Conservation (phyloP, 352 stramenopile genomes). For the Pythium oligandrum region DNA sequence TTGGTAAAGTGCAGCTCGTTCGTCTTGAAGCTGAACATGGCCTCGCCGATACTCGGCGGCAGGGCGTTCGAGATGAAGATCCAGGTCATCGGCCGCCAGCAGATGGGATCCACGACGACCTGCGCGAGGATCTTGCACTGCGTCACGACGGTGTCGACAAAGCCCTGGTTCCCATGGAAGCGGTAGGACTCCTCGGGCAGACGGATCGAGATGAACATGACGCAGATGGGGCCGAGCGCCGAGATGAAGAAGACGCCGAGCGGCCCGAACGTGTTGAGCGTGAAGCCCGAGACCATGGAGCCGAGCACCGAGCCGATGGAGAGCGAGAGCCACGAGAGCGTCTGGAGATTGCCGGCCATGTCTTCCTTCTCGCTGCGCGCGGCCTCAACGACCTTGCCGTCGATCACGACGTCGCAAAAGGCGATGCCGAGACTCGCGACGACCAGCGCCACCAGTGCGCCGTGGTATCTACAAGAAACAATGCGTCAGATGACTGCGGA, state of each 20-base stretch:
- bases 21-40: constrained; percentile 85
- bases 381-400: constrained; percentile 72
- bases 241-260: constrained; percentile 72
- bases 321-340: constrained; percentile 71
- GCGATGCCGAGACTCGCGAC: constrained; percentile 75
- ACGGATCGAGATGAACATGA: constrained; percentile 54
- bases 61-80: constrained; percentile 79
- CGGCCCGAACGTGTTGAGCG: constrained; percentile 54
- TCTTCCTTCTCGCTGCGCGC: constrained; percentile 64
- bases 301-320: constrained; percentile 68
- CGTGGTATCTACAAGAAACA: constrained; percentile 27
- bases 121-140: constrained; percentile 48
- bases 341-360: constrained; percentile 75
- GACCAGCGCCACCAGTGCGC: constrained; percentile 52
- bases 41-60: constrained; percentile 62
- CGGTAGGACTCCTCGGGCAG: constrained; percentile 50
- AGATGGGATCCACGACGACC: constrained; percentile 67
- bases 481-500: background rate
- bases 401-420: constrained; percentile 80
- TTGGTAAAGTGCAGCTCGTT: constrained; percentile 68
- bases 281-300: constrained; percentile 56
- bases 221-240: constrained; percentile 59
- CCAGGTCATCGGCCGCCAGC: constrained; percentile 75
- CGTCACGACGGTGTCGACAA: constrained; percentile 40
- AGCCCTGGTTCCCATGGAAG: constrained; percentile 19